Base-by-base conservation (phyloP, 805 yeast genomes). In the Lipomyces spencermartinsiae region DNA sequence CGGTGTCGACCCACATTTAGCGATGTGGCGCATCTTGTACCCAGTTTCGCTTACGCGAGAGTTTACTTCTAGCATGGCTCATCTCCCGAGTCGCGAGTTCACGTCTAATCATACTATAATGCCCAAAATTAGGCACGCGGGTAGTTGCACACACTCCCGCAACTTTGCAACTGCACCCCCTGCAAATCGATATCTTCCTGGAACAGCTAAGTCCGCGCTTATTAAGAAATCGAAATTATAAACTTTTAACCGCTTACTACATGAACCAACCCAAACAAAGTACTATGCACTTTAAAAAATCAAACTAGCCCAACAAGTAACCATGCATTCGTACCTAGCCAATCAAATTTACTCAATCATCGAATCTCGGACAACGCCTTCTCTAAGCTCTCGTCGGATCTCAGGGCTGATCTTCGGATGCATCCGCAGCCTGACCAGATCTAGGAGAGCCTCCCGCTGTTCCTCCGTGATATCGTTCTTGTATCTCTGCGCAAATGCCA, bases 391-490 rank as follows among this genome's bases (percentile, higher is more conserved):
- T 75, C 98, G 87, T 81, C 98, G 87, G 63, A 94, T 92, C 78
- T 94, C 99, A 2, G 97, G 97, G 1, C 97, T 93, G 68, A 95
- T 91, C 34, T 89, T 90, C 68, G 83, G 90, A 77, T 95, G 99
- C 61, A 89, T 89, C 80, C 97, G 90, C 77, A 89, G 93, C 80
- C 97, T 89, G 22, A 93, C 86, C 4, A 97, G 93, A 74, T 94
- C 98, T 77, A 95, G 81, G 69, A 95, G 82, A 79, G 94, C 92
- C 75, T 95, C 99, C 78, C 97, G 86, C 83, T 95, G 99, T 78
- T 95, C 99, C 74, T 92, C 97, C n/a, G 99, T 95, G 67, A 95
- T 92, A 83, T 95, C 99, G 77, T 95, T 94, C 79, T 94, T 95
- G 78, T 95, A 95, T 72, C 97, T 85, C 81, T 93, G 98, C 46